phyloP scores from a whole-genome alignment of 306 rosid species.

The Aeschynomene evenia region DNA sequence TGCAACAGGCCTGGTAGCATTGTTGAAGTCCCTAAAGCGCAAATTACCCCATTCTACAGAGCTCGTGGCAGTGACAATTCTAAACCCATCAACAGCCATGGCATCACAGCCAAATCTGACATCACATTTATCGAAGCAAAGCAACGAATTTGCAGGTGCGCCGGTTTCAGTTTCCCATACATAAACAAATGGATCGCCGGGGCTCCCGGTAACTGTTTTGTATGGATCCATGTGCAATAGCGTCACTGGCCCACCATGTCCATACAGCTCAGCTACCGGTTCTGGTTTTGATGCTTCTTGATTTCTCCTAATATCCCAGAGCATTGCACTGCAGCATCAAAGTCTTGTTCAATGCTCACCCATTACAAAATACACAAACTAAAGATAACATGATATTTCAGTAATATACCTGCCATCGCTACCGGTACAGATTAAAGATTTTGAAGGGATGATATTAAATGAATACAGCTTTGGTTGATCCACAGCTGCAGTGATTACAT shows the following conservation, averaged over 20 bases:
- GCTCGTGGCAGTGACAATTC: conserved; percentile 46
- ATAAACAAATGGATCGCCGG: conserved; percentile 32
- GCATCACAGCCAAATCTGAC: conserved; percentile 41
- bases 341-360: background rate
- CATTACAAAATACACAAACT: background rate
- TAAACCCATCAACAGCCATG: conserved; percentile 62
- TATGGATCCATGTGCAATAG: conserved; percentile 63
- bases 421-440: conserved; percentile 71
- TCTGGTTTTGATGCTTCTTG: conserved; percentile 39
- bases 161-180: conserved; percentile 71
- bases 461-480: conserved; percentile 52
- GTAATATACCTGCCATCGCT: conserved; percentile 56
- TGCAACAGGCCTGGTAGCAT: conserved; percentile 39
- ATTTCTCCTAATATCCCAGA: conserved; percentile 79
- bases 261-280: conserved; percentile 64
- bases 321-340: conserved; percentile 67
- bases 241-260: conserved; percentile 58
- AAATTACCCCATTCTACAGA: conserved; percentile 23
- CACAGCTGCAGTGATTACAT: conserved; percentile 54
- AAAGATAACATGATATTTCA: background rate
- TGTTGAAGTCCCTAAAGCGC: conserved; percentile 48
- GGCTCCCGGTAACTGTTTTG: conserved; percentile 72
- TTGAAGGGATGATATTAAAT: conserved; percentile 61
- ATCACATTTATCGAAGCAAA: conserved; percentile 24
- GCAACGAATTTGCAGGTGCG: conserved; percentile 45